Evolutionary conservation across 2,329 filamentous ascomycete genomes (phyloP), one percentile per base, ranked within the genome.

Genomic region (Colletotrichum truncatum): DNA sequence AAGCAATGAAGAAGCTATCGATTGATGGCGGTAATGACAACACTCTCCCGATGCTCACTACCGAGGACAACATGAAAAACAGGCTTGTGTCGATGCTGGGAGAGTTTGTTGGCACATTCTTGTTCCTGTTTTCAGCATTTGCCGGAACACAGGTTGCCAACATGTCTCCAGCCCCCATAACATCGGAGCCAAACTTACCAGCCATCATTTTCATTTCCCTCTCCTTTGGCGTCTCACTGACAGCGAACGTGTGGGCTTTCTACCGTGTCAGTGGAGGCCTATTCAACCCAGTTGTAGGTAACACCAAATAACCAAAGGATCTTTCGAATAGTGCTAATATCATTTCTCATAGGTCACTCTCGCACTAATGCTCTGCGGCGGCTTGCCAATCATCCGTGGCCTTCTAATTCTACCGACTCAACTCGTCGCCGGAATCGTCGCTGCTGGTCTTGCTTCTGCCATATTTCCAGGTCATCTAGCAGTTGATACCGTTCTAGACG

Each of bases 281-380:
- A 73, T 85, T 85, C 65, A 85, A 85, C 68, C 83, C 83, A 12
- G 83, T 80, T 41, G 82, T 84, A 73, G 75, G 80, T 75, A 7
- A 16, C 46, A 28, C 23, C 6, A 6, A 32, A 0, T 28, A 6
- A 6, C 2, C 16, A 2, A 16, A 16, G 28, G 11, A 11, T 32
- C 9, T 21, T 2, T 4, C 12, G 3, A 4, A 3, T 49, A 12
- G 2, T 32, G n/a, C 46, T 49, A 4, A 49, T 23, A 4, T 3
- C 28, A 6, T 9, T n/a, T 21, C 7, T 2, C 3, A 49, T 39
- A 83, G 81, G 79, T 84, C n/a, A 89, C 89, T 0, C 74, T 91
- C 1, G 87, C 84, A 1, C 82, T 91, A 18, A 81, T 83, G n/a
- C 78, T 90, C 4, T 83, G 86, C 51, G 86, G 87, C 2, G 86